phyloP scores from a whole-genome alignment of 1,284 basidiomycete genomes.

The Rhizopogon parksii region DNA sequence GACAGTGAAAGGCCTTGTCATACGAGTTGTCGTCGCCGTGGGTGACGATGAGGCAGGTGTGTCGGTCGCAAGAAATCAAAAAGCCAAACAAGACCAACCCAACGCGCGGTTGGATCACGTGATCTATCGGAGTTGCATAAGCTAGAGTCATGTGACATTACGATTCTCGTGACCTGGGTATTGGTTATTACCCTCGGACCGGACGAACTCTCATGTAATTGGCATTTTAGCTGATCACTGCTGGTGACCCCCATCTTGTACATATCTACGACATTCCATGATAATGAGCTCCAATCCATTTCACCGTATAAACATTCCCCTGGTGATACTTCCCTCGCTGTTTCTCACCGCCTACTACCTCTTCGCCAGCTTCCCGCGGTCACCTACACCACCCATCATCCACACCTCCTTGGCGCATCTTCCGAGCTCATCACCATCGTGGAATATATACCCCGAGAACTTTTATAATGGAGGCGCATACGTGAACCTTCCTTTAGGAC shows the following conservation, averaged over 20 bases:
- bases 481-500: constrained; percentile 53
- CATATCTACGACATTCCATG: constrained; percentile 2
- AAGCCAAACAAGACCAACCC: constrained; percentile 29
- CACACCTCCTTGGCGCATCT: constrained; percentile 55
- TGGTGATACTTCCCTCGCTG: constrained; percentile 53
- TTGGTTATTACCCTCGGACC: neutral
- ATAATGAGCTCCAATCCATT: neutral
- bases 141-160: constrained; percentile 17
- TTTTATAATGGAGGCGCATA: constrained; percentile 63
- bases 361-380: constrained; percentile 54
- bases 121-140: constrained; percentile 18
- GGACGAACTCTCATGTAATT: too few species aligned
- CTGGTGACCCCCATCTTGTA: neutral
- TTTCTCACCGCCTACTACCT: constrained; percentile 49
- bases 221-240: neutral
- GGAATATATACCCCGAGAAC: constrained; percentile 64
- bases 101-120: constrained; percentile 27
- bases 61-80: constrained; percentile 26
- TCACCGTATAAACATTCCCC: constrained; percentile 45
- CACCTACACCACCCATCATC: constrained; percentile 41
- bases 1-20: neutral
- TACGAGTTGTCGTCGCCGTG: constrained; percentile 2
- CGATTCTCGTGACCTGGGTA: neutral
- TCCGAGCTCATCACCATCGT: constrained; percentile 44
- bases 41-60: constrained; percentile 7